Evolutionary conservation across 257 asterid species (phyloP).

Genomic region (Eucommia ulmoides): DNA sequence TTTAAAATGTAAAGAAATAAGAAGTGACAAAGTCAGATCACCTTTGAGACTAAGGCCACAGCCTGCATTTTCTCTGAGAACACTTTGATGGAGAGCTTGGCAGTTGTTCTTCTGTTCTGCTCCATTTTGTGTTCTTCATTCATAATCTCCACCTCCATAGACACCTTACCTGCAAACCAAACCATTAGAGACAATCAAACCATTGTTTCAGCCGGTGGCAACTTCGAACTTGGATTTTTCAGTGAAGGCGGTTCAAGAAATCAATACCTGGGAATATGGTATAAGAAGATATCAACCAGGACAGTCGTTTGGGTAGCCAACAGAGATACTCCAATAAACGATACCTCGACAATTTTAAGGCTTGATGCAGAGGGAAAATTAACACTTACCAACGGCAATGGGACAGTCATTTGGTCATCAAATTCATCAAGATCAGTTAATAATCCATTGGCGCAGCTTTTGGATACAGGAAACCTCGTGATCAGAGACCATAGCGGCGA

Average conservation of each 20-base stretch:
- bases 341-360: constrained; percentile 7
- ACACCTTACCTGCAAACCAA: neutral
- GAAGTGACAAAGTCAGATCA: too few species aligned
- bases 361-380: constrained; percentile 9
- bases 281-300: constrained; percentile 7
- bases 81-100: too few species aligned
- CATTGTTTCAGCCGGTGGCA: neutral
- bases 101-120: too few species aligned
- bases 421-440: constrained; percentile 4
- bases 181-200: neutral
- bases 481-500: neutral
- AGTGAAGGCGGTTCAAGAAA: constrained; percentile 6
- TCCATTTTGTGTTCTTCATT: neutral
- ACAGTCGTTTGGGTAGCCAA: constrained; percentile 21
- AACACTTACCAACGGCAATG: constrained; percentile 3
- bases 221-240: constrained; percentile 16
- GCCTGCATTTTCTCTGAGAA: too few species aligned
- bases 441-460: constrained; percentile 10
- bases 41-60: too few species aligned
- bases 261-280: constrained; percentile 20
- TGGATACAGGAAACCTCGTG: constrained; percentile 19
- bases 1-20: too few species aligned
- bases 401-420: constrained; percentile 14
- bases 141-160: neutral
- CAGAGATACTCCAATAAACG: constrained; percentile 9